These are phyloP conservation scores for Phytomonas sp. DNA, from an alignment of 208 protist genomes.

Conservation along the genomic window DNA sequence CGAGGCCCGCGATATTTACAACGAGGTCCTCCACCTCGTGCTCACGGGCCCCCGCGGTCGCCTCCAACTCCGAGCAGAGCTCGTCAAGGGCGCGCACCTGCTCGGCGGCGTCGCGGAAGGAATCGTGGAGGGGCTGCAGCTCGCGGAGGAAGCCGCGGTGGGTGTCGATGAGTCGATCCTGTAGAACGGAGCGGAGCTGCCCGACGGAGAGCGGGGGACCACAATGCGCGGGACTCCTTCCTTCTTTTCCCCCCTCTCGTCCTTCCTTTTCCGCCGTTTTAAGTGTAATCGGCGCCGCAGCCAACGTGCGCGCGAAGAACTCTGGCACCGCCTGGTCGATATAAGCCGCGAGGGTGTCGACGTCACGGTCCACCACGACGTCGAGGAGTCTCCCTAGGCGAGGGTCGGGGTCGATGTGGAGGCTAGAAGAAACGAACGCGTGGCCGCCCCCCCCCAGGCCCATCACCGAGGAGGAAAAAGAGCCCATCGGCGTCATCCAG, in stretches of 20 bases:
- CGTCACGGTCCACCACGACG: constrained; percentile 43
- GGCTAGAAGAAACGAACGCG: too few relatives aligned
- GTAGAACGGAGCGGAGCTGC: constrained; percentile 41
- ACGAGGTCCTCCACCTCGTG: constrained; percentile 18
- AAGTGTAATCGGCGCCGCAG: constrained; percentile 1
- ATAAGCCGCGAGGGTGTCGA: constrained; percentile 54
- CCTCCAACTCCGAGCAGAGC: constrained; percentile 25
- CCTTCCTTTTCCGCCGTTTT: background rate
- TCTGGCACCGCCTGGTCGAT: constrained; percentile 45
- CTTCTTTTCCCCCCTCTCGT: background rate
- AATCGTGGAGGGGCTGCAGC: constrained; percentile 42
- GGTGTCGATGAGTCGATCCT: constrained; percentile 43
- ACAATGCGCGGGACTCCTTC: background rate
- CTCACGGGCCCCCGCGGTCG: background rate
- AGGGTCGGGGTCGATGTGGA: background rate
- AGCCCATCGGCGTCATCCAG: too few relatives aligned
- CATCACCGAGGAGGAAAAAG: background rate
- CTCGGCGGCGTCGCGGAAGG: constrained; percentile 34
- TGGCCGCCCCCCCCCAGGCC: too few relatives aligned
- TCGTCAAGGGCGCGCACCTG: constrained; percentile 42
- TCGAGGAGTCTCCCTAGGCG: constrained; percentile 27
- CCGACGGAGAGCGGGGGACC: background rate
- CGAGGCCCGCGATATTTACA: constrained; percentile 15
- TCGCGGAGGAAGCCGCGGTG: constrained; percentile 56
- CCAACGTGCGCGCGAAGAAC: constrained; percentile 17